These are phyloP conservation scores for Thelonectria discophora DNA, from an alignment of 2,329 filamentous ascomycete species.

Conservation along the genomic window DNA sequence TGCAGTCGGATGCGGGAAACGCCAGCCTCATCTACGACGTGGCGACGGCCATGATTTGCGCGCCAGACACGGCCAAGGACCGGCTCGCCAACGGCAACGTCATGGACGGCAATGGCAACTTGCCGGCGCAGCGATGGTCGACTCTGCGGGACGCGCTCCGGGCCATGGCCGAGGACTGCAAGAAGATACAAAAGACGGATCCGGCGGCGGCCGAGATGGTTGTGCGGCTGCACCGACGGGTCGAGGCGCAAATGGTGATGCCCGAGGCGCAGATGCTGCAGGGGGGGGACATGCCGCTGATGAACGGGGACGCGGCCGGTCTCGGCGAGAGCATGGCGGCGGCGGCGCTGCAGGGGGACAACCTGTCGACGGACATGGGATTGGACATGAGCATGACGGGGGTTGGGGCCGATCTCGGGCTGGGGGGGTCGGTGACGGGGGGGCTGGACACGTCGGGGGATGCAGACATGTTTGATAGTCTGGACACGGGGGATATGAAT, in stretches of 20 bases:
- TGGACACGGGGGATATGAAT: constrained; percentile 53
- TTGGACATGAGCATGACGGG: constrained; percentile 57
- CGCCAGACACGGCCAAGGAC: constrained; percentile 65
- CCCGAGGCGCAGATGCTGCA: constrained; percentile 55
- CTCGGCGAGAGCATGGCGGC: constrained; percentile 56
- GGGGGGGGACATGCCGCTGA: constrained; percentile 52
- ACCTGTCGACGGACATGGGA: constrained; percentile 53
- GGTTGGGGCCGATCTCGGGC: constrained; percentile 49
- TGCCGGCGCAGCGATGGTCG: constrained; percentile 57
- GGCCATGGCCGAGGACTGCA: constrained; percentile 65
- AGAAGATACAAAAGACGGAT: constrained; percentile 65
- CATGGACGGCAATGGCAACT: constrained; percentile 49
- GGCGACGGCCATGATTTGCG: constrained; percentile 73
- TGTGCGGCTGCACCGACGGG: constrained; percentile 69
- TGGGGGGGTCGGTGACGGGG: constrained; percentile 47
- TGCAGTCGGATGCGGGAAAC: constrained; percentile 67
- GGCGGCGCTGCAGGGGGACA: constrained; percentile 52
- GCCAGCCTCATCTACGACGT: constrained; percentile 73
- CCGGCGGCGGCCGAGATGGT: constrained; percentile 66
- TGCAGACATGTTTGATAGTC: constrained; percentile 50
- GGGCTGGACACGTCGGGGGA: constrained; percentile 47
- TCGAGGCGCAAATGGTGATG: constrained; percentile 70
- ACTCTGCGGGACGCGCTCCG: constrained; percentile 69
- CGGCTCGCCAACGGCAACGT: constrained; percentile 44
- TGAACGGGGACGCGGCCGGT: constrained; percentile 50